phyloP scores from a whole-genome alignment of 2,329 filamentous ascomycete species.

The Hawksworthiomyces lignivorus region DNA sequence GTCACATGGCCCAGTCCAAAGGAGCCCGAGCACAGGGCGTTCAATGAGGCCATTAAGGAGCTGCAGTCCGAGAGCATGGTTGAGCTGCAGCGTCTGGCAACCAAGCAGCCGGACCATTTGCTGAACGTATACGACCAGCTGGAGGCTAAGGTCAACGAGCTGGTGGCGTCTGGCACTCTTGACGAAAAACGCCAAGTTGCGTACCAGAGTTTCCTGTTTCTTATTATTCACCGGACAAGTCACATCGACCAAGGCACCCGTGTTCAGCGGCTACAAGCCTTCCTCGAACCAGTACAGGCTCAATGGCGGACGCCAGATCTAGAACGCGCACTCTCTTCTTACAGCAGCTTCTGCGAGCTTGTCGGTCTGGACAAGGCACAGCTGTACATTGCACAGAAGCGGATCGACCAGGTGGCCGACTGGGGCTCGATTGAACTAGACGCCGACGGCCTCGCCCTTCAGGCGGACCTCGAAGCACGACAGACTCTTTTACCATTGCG shows the following conservation, averaged over 20 bases:
- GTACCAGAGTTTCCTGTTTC: slow-evolving; percentile 85
- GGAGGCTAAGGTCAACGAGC: slow-evolving; percentile 72
- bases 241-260: slow-evolving; percentile 65
- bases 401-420: slow-evolving; percentile 69
- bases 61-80: slow-evolving; percentile 77
- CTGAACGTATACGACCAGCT: slow-evolving; percentile 82
- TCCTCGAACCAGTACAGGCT: slow-evolving; percentile 73
- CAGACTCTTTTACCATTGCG: slow-evolving; percentile 72
- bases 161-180: slow-evolving; percentile 61
- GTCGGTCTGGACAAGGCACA: slow-evolving; percentile 75
- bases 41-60: slow-evolving; percentile 84
- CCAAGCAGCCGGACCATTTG: slow-evolving; percentile 86
- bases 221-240: slow-evolving; percentile 81
- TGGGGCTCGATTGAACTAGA: slow-evolving; percentile 77
- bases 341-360: slow-evolving; percentile 70
- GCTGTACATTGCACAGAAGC: slow-evolving; percentile 60
- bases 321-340: slow-evolving; percentile 61
- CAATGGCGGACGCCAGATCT: slow-evolving; percentile 72
- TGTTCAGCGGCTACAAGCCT: slow-evolving; percentile 62
- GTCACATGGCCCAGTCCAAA: slow-evolving; percentile 63
- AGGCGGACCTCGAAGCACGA: slow-evolving; percentile 69
- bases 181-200: slow-evolving; percentile 82
- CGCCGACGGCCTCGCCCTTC: slow-evolving; percentile 68
- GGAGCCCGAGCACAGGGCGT: slow-evolving; percentile 61
- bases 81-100: slow-evolving; percentile 80